A percentile compares a stretch with the other conserved stretches of the same genome.
Evolutionary conservation across 495 filamentous ascomycete genomes (phyloP).

Genomic region (Penicillium diatomitis): DNA sequence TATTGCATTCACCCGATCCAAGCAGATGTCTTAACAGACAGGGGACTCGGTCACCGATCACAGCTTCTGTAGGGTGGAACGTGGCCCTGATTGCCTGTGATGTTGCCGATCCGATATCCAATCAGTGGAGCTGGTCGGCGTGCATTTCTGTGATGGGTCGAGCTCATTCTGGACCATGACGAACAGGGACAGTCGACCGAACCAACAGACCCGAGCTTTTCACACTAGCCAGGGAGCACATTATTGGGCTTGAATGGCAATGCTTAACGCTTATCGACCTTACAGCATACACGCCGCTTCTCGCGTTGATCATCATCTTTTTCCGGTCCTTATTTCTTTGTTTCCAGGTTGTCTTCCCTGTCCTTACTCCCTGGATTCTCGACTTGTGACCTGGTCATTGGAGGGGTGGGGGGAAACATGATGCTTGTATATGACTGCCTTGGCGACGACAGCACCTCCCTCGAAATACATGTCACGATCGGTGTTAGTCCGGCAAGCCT

Average conservation of each 20-base stretch:
- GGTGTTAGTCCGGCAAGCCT: too few relatives aligned
- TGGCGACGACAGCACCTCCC: too few relatives aligned
- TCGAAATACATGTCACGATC: too few relatives aligned
- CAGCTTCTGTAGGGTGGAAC: conserved; percentile 6
- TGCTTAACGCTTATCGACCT: too few relatives aligned
- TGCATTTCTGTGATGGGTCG: conserved; percentile 5
- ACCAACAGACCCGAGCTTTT: too few relatives aligned
- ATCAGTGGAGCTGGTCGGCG: neutral
- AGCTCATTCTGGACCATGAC: neutral
- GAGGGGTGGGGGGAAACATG: too few relatives aligned
- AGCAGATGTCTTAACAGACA: conserved; percentile 2
- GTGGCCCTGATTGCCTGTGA: conserved; percentile 3
- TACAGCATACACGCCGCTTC: neutral
- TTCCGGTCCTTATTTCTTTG: neutral
- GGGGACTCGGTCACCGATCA: conserved; percentile 1
- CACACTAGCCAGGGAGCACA: too few relatives aligned
- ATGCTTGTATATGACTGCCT: too few relatives aligned
- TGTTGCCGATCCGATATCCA: neutral
- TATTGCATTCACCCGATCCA: conserved; percentile 6
- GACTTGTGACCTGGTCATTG: too few relatives aligned
- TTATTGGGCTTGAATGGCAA: too few relatives aligned
- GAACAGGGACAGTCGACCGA: neutral
- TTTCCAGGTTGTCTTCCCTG: neutral
- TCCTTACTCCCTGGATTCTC: neutral
- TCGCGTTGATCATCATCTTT: neutral